Percentiles rank a stretch among this genome's conserved stretches.
Evolutionary conservation across 2,329 filamentous ascomycete species (phyloP).

Genomic region (Alternaria sp.): DNA sequence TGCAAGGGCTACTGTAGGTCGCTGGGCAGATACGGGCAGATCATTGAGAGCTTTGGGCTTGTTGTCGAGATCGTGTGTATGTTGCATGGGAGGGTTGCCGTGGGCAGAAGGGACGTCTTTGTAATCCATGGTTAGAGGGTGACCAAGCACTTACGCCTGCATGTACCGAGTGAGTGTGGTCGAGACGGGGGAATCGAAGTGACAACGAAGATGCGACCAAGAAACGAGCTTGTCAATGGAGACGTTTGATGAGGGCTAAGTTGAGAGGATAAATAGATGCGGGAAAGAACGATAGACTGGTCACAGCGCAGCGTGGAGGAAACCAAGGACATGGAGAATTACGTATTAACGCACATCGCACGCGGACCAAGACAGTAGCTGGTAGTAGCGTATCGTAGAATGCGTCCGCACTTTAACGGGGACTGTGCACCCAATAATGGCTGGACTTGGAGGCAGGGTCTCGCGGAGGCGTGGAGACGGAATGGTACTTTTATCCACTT

Average conservation of each 20-base stretch:
- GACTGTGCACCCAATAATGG: conserved; percentile 15
- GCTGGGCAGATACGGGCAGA: conserved; percentile 22
- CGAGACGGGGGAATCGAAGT: not conserved
- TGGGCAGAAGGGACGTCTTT: conserved; percentile 17
- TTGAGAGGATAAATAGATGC: conserved; percentile 1
- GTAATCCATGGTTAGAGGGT: conserved; percentile 21
- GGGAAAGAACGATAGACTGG: not conserved
- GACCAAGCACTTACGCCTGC: conserved; percentile 18
- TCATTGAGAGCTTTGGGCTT: conserved; percentile 21
- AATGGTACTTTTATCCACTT: conserved; percentile 22
- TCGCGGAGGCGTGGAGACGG: conserved; percentile 20
- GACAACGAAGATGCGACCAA: not conserved
- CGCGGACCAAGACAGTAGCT: conserved; percentile 11
- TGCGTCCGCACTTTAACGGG: conserved; percentile 1
- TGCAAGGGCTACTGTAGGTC: conserved; percentile 29
- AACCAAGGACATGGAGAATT: conserved; percentile 13
- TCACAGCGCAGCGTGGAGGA: conserved; percentile 6
- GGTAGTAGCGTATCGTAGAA: conserved; percentile 10
- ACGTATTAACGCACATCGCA: conserved; percentile 15
- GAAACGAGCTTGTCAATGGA: not conserved
- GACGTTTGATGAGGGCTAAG: not conserved
- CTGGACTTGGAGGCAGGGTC: conserved; percentile 5
- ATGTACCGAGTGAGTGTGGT: not conserved
- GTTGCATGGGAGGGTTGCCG: conserved; percentile 22
- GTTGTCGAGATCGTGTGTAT: conserved; percentile 11